Percentiles rank a stretch among this genome's conserved stretches.
phyloP scores from a whole-genome alignment of 164 flowering plant genomes.

The Cinnamomum micranthum region DNA sequence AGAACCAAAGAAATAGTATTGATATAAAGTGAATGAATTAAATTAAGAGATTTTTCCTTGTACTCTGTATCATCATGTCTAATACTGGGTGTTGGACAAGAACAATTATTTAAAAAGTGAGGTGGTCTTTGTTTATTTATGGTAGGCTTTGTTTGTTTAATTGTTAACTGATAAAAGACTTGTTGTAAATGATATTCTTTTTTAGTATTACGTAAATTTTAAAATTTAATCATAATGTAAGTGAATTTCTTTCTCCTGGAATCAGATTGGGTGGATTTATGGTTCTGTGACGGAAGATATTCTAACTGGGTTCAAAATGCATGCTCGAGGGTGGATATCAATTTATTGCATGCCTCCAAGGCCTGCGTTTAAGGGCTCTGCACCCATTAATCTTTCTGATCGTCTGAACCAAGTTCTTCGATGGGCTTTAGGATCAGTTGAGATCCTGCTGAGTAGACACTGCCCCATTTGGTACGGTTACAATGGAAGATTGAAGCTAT shows the following conservation, averaged over 20 bases:
- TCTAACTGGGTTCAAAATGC: conserved; percentile 94
- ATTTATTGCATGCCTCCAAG: conserved; percentile 88
- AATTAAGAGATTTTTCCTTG: no score
- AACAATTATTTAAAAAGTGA: neutral
- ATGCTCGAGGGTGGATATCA: conserved; percentile 88
- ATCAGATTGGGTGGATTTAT: conserved; percentile 91
- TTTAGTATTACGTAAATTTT: no score
- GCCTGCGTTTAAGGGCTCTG: conserved; percentile 94
- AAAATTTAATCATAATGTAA: neutral
- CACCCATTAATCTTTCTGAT: conserved; percentile 96
- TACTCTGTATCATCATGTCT: no score
- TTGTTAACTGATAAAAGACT: neutral
- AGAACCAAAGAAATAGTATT: no score
- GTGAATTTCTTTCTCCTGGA: neutral
- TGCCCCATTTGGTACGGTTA: conserved; percentile 94
- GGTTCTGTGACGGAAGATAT: conserved; percentile 97
- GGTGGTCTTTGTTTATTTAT: neutral
- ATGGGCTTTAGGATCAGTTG: conserved; percentile 92
- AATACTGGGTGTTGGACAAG: no score
- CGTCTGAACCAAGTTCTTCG: conserved; percentile 91
- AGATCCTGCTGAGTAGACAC: conserved; percentile 86
- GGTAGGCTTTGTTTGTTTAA: neutral
- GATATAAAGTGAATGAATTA: no score
- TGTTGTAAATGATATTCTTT: neutral
- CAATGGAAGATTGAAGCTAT: conserved; percentile 45